Conservation (phyloP, 495 filamentous ascomycete genomes). For the Arthonia radiata region DNA sequence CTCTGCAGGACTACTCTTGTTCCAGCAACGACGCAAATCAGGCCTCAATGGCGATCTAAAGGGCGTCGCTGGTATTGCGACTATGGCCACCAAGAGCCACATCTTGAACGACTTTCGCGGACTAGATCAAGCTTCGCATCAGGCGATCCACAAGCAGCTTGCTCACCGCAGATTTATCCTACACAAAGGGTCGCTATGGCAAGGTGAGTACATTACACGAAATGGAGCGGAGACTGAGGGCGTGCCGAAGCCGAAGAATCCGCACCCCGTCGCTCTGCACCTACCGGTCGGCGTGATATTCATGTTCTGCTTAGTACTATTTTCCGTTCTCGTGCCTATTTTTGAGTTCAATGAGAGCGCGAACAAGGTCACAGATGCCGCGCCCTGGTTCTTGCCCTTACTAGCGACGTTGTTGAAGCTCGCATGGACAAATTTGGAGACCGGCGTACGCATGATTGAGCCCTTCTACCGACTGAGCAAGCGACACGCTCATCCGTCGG, state of each 20-base stretch:
- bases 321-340: conserved; percentile 24
- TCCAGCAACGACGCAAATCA: conserved; percentile 33
- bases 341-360: conserved; percentile 28
- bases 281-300: conserved; percentile 31
- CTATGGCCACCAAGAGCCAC: conserved; percentile 45
- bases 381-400: conserved; percentile 37
- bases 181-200: conserved; percentile 40
- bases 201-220: conserved; percentile 21
- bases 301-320: conserved; percentile 25
- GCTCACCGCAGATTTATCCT: conserved; percentile 38
- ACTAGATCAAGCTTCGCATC: conserved; percentile 37
- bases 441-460: conserved; percentile 45
- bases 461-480: conserved; percentile 43
- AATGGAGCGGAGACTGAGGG: conserved; percentile 17
- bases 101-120: conserved; percentile 53
- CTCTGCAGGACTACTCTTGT: conserved; percentile 25
- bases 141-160: conserved; percentile 38
- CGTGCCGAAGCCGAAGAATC: conserved; percentile 18
- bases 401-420: conserved; percentile 40
- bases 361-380: conserved; percentile 27
- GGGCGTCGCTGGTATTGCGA: conserved; percentile 47
- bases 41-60: conserved; percentile 43
- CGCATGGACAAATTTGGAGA: conserved; percentile 43
- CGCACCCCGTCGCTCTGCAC: conserved; percentile 45
- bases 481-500: conserved; percentile 34